These are phyloP conservation scores for Rhinocladiella similis DNA, from an alignment of 2,329 filamentous ascomycete species.

Conservation along the genomic window DNA sequence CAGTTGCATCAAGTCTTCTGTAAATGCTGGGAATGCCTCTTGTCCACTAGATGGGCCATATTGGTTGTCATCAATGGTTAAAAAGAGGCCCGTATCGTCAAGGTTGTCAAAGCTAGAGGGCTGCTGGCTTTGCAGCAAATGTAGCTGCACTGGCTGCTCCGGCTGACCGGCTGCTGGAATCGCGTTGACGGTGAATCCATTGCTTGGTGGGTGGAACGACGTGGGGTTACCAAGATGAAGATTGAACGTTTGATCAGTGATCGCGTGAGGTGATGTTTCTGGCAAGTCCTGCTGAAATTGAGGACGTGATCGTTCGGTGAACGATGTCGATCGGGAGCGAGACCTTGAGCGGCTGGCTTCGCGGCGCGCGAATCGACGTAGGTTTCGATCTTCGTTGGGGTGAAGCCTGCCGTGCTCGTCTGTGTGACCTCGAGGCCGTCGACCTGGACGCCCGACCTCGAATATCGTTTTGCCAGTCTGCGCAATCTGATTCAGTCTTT, in stretches of 20 bases:
- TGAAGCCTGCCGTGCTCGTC: conserved; percentile 21
- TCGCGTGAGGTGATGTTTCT: conserved; percentile 1
- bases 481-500: conserved; percentile 25
- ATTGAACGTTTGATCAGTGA: conserved; percentile 19
- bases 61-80: conserved; percentile 9
- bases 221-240: conserved; percentile 13
- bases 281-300: conserved; percentile 16
- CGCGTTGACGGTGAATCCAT: conserved; percentile 6
- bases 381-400: conserved; percentile 27
- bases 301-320: conserved; percentile 10
- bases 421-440: conserved; percentile 23
- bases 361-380: conserved; percentile 28
- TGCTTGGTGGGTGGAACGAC: conserved; percentile 11
- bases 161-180: conserved; percentile 4
- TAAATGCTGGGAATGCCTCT: conserved; percentile 6
- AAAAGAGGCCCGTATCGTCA: conserved; percentile 3
- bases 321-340: conserved; percentile 22
- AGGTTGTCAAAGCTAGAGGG: neutral
- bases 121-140: conserved; percentile 9
- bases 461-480: conserved; percentile 23
- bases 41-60: conserved; percentile 3
- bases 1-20: conserved; percentile 1
- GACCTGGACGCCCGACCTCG: conserved; percentile 26
- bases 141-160: conserved; percentile 9
- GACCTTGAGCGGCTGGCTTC: conserved; percentile 27